These are phyloP conservation scores for Alternaria rosae DNA, from an alignment of 2,329 filamentous ascomycete genomes.

Conservation along the genomic window DNA sequence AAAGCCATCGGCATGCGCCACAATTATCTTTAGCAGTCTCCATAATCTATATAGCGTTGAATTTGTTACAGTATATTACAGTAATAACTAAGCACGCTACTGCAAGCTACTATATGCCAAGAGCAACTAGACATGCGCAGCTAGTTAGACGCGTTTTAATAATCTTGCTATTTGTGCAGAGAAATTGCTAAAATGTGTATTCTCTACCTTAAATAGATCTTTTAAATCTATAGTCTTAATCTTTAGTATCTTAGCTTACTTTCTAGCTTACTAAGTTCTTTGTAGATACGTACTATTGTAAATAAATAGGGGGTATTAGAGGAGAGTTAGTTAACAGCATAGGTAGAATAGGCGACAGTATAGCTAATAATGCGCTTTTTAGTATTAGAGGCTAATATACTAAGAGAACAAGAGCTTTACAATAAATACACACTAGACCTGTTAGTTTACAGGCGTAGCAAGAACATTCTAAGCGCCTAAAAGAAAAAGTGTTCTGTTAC, in stretches of 20 bases:
- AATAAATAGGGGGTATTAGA: constrained; percentile 15
- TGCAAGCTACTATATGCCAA: constrained; percentile 8
- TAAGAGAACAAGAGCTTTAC: neutral
- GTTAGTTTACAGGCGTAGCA: neutral
- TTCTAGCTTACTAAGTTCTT: neutral
- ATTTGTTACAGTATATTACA: too few relatives aligned
- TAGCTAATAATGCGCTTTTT: neutral
- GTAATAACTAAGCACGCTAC: constrained; percentile 16
- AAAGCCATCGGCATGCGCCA: too few relatives aligned
- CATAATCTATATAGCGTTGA: too few relatives aligned
- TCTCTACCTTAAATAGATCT: neutral
- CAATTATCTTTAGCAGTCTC: too few relatives aligned
- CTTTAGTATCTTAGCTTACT: neutral
- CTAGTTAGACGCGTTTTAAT: constrained; percentile 8
- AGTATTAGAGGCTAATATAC: neutral
- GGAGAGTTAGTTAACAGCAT: constrained; percentile 4
- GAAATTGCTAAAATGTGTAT: constrained; percentile 7
- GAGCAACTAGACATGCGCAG: constrained; percentile 8
- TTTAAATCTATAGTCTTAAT: neutral
- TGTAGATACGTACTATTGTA: constrained; percentile 3
- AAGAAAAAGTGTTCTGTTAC: constrained; percentile 3
- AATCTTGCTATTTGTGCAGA: constrained; percentile 11
- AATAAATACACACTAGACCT: constrained; percentile 2
- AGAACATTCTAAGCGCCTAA: neutral
- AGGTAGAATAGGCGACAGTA: neutral